Evolutionary conservation across 2,329 filamentous ascomycete species (phyloP).

Genomic region (Pseudocercospora macadamiae): DNA sequence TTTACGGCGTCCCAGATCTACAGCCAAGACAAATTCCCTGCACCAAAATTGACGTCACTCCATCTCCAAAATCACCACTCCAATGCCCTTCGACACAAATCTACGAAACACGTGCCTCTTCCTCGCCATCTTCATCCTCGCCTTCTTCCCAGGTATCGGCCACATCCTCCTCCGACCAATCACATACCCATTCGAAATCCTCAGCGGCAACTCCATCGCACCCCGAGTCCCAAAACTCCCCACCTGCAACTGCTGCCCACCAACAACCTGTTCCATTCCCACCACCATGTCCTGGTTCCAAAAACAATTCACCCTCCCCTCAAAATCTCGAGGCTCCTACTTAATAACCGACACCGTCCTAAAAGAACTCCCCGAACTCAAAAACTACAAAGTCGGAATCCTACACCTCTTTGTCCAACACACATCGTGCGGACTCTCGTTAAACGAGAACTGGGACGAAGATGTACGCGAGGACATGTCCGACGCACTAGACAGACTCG

Average conservation of each 20-base stretch:
- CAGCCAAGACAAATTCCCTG: slow-evolving; percentile 9
- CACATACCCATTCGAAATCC: slow-evolving; percentile 29
- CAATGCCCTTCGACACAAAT: slow-evolving; percentile 34
- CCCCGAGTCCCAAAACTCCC: slow-evolving; percentile 34
- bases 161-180: slow-evolving; percentile 42
- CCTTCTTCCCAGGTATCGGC: slow-evolving; percentile 55
- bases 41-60: slow-evolving; percentile 2
- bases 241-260: slow-evolving; percentile 39
- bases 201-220: slow-evolving; percentile 34
- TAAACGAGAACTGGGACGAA: slow-evolving; percentile 89
- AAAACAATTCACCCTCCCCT: slow-evolving; percentile 78
- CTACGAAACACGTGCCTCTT: slow-evolving; percentile 49
- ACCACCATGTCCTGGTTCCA: slow-evolving; percentile 70
- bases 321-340: slow-evolving; percentile 80
- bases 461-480: slow-evolving; percentile 91
- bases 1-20: slow-evolving; percentile 16
- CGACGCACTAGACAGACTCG: slow-evolving; percentile 88
- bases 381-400: slow-evolving; percentile 79
- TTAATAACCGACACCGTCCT: slow-evolving; percentile 80
- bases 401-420: slow-evolving; percentile 94
- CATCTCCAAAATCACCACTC: slow-evolving; percentile 20
- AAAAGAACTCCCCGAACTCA: slow-evolving; percentile 75
- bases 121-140: slow-evolving; percentile 52
- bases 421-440: slow-evolving; percentile 83
- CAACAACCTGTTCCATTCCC: slow-evolving; percentile 32